Evolutionary conservation across 225 moss, liverwort and hornwort species (phyloP).

Genomic region (Straminergon stramineum): DNA sequence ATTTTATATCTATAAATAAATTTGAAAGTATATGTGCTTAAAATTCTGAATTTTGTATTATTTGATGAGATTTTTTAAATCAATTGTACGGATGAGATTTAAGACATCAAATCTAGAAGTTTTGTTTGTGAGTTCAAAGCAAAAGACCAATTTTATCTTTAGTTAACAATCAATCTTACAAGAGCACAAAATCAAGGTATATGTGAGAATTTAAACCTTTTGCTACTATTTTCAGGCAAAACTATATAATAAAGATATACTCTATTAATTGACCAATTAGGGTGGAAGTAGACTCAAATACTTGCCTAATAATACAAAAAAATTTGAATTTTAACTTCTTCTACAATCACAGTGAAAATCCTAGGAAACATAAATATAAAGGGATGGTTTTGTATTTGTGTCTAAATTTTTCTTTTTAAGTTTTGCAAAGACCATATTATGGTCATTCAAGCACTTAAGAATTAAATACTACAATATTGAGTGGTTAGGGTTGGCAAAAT

Average conservation of each 20-base stretch:
- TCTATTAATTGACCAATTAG: neutral
- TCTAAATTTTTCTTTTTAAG: too few species aligned
- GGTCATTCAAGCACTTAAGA: accelerated
- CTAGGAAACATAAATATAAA: neutral
- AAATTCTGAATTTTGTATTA: neutral
- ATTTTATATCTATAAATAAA: neutral
- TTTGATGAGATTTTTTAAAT: neutral
- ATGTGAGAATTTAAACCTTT: neutral
- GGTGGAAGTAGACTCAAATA: neutral
- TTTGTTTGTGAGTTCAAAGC: accelerated
- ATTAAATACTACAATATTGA: accelerated
- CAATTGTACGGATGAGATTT: neutral
- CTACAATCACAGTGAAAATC: neutral
- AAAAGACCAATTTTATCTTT: neutral
- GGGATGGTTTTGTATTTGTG: too few species aligned
- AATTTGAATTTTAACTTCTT: neutral
- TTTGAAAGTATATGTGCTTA: accelerated
- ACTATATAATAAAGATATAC: neutral
- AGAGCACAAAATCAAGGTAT: neutral
- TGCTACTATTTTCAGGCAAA: neutral
- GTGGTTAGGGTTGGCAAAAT: accelerated
- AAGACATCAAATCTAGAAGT: neutral
- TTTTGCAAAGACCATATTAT: neutral
- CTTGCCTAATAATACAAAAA: neutral
- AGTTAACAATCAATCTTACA: neutral